Percentiles rank a stretch among this genome's conserved stretches.
Evolutionary conservation across 108 stramenopile genomes (phyloP).

Genomic region (Nitzschia sp.): DNA sequence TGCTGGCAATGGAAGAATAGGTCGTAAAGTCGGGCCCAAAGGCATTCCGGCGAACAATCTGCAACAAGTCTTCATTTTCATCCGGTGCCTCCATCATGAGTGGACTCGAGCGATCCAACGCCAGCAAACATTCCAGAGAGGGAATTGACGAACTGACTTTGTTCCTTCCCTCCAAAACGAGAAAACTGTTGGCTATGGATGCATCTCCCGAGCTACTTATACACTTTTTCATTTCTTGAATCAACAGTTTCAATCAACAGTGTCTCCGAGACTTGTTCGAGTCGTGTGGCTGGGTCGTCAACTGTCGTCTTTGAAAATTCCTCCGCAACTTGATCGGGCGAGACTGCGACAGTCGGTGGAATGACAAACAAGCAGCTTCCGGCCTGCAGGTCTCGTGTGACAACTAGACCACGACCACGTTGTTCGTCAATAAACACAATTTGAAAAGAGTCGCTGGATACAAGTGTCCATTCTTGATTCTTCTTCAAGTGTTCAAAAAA

Average conservation of each 20-base stretch:
- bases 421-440: background rate
- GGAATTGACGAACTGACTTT: background rate
- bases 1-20: slow-evolving; percentile 33
- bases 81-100: background rate
- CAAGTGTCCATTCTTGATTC: background rate
- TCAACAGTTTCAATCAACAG: too few relatives aligned
- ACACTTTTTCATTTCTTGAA: slow-evolving; percentile 50
- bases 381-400: slow-evolving; percentile 51
- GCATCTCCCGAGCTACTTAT: background rate
- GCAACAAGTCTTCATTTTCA: slow-evolving; percentile 41
- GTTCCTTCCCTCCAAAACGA: slow-evolving; percentile 13
- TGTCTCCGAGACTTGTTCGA: too few relatives aligned
- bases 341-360: slow-evolving; percentile 48
- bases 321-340: background rate
- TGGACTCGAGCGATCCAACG: background rate
- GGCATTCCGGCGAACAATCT: slow-evolving; percentile 65
- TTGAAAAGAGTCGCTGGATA: background rate
- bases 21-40: slow-evolving; percentile 83
- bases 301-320: slow-evolving; percentile 16
- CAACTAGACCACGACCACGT: slow-evolving; percentile 55
- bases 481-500: slow-evolving; percentile 10
- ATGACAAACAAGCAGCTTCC: slow-evolving; percentile 77
- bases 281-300: too few relatives aligned
- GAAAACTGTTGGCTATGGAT: slow-evolving; percentile 15
- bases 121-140: background rate